Percentiles rank a stretch among this genome's conserved stretches.
phyloP scores from a whole-genome alignment of 176 grass and related monocot species.

The Triticum urartu region DNA sequence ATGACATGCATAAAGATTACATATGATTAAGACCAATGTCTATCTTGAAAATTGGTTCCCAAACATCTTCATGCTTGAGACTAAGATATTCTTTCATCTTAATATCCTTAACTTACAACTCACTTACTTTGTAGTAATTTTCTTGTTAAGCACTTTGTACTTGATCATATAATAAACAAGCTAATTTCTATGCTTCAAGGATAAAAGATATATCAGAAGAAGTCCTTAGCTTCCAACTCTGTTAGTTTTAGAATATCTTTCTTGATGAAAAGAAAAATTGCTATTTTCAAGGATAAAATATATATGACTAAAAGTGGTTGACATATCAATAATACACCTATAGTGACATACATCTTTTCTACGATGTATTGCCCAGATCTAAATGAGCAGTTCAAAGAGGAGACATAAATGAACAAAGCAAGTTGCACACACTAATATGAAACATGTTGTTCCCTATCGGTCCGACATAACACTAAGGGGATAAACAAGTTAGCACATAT shows the following conservation, averaged over 20 bases:
- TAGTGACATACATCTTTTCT: background rate
- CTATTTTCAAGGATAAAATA: background rate
- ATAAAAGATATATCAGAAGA: background rate
- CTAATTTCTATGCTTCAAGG: background rate
- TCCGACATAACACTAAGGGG: background rate
- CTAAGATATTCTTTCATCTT: background rate
- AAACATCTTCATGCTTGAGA: background rate
- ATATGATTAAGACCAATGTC: background rate
- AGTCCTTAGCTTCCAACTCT: background rate
- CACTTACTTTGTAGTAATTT: background rate
- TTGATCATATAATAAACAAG: background rate
- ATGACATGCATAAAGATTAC: background rate
- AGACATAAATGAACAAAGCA: background rate
- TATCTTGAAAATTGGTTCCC: background rate
- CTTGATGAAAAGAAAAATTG: background rate
- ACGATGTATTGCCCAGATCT: background rate
- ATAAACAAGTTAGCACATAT: background rate
- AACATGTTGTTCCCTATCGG: background rate
- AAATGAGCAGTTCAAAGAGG: background rate
- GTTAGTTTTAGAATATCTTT: background rate
- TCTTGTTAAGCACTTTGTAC: background rate
- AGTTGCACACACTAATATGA: background rate
- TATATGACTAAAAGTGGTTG: background rate
- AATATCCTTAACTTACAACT: background rate
- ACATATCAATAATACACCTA: background rate